Evolutionary conservation across 148 eudicot species (phyloP), one percentile per base, ranked within the genome.

Genomic region (Pharnaceum exiguum): DNA sequence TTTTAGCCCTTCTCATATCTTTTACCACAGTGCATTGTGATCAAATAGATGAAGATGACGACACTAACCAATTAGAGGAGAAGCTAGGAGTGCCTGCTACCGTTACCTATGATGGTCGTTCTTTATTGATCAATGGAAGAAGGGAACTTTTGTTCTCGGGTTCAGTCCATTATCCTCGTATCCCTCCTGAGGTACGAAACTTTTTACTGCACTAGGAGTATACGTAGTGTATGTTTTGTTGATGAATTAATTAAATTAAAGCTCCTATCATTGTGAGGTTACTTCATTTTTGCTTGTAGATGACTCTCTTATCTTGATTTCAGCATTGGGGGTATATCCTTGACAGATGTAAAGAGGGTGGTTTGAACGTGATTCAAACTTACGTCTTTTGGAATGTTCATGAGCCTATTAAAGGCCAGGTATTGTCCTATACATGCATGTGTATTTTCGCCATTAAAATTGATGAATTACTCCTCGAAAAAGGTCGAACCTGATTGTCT

Each of bases 21-120:
- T 35, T 57, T 26, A 16, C 45, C 11, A 52, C 44, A 3, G 69
- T 57, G 19, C 49, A 51, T 35, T 28, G 60, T 23, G 13, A 40
- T 71, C 93, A 71, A 82, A 87, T 37, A 24, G 78, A 3, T 70
- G 94, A 30, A 54, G 78, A 73, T 71, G 85, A 90, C 45, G 77
- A 57, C 70, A n/a, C n/a, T n/a, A n/a, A n/a, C n/a, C n/a, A n/a
- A n/a, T n/a, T n/a, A n/a, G 74, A 46, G 76, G 72, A 45, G 63
- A 75, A 19, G 76, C 93, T 25, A 65, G 78, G 49, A 67, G 67
- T 12, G 49, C 68, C 39, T 56, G 42, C 32, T 25, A 38, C 21
- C 29, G 55, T 51, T 45, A 51, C 46, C 10, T 69, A 62, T 24
- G 65, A 50, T 22, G 13, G 62, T 3, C 66, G 87, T 22, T 76